These are phyloP conservation scores for Eucalyptus marginata DNA, from an alignment of 345 rosid genomes.

Conservation along the genomic window DNA sequence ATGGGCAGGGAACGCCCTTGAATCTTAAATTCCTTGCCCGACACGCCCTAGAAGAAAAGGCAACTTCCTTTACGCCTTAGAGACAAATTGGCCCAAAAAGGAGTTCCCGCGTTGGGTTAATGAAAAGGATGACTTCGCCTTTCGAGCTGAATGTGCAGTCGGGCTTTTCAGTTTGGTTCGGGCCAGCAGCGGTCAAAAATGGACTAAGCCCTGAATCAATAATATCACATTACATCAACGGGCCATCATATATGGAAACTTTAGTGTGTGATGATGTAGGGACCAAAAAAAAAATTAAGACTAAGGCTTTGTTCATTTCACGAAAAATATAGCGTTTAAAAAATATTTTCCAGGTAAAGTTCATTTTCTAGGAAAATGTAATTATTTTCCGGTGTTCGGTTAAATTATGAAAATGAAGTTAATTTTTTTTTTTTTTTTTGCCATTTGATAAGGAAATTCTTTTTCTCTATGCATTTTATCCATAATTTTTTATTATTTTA, in stretches of 20 bases:
- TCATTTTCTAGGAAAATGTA: too few species aligned
- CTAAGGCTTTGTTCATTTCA: too few species aligned
- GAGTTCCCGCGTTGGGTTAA: neutral
- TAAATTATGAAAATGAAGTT: too few species aligned
- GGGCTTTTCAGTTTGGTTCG: neutral
- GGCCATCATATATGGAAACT: neutral
- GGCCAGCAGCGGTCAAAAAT: neutral
- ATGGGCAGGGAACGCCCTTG: neutral
- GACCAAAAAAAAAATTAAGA: too few species aligned
- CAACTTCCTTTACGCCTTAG: neutral
- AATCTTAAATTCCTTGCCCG: neutral
- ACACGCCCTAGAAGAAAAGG: neutral
- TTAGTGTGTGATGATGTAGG: too few species aligned
- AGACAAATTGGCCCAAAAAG: neutral
- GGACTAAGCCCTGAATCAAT: neutral
- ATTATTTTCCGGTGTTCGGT: too few species aligned
- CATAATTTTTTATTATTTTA: too few species aligned
- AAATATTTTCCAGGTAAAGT: rapidly evolving
- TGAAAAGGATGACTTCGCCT: neutral
- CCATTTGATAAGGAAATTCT: too few species aligned
- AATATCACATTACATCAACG: neutral
- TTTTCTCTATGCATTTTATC: too few species aligned
- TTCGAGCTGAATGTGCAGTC: neutral
- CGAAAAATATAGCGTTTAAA: too few species aligned
- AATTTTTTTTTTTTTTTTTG: too few species aligned